Base-by-base conservation (phyloP, 2,329 filamentous ascomycete species). In the Trichoderma simmonsii region DNA sequence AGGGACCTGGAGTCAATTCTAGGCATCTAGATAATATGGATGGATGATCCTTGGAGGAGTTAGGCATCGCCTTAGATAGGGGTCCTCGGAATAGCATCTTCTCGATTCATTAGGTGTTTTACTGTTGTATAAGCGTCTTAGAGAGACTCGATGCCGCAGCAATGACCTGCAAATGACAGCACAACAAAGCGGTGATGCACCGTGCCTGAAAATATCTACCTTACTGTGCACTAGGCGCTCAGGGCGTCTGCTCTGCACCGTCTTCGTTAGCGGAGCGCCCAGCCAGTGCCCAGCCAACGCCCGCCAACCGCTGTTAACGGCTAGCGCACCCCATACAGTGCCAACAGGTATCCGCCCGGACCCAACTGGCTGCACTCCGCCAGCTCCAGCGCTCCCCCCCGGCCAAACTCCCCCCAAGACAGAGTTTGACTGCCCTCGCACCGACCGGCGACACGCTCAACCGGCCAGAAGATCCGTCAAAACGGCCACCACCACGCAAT, bases 391-490 rank as follows among this genome's bases (percentile, higher is more conserved):
- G 66, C 39, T 57, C 28, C 56, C 57, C 72, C 72, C 71, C 70
- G 64, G 28, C 57, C 66, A 67, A 64, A 66, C 73, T 43, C 72
- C 71, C 71, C 74, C 72, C 75, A 74, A 76, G 76, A 77, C 77
- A 78, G 79, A 81, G 76, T 77, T 81, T 81, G 77, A 79, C 76
- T 34, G 77, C 77, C 75, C 73, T 76, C 73, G 74, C 75, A 77
- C 76, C 76, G 78, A 76, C 75, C 72, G 74, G 74, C 75, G 74
- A 78, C 75, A 77, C 77, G 77, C 74, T 77, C 77, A 73, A 75
- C 70, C 70, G 70, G 66, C 73, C 73, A 73, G 74, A 63, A 78
- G 79, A 79, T 77, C 71, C 76, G 78, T 80, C 80, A 79, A 80
- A 77, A 76, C 73, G 74, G 74, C 73, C 75, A 62, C 73, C 74